A percentile compares a stretch with the other conserved stretches of the same genome.
Conservation (phyloP, 345 rosid genomes). For the Arabidopsis thaliana region DNA sequence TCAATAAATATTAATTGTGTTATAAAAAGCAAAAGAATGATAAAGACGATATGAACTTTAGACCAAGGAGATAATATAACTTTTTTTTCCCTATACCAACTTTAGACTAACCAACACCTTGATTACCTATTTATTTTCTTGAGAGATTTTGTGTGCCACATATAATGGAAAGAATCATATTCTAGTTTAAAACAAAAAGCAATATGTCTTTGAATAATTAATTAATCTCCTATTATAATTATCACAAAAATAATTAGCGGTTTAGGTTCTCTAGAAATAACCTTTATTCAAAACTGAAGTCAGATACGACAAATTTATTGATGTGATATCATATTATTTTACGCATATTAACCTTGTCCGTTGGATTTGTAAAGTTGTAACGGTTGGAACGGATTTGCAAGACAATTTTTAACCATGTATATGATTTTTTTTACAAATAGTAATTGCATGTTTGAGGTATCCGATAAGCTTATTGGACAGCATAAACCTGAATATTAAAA, state of each 20-base stretch:
- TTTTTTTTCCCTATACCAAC: constrained; percentile 32
- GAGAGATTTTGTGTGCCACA: constrained; percentile 46
- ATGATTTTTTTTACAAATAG: no score
- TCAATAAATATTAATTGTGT: background rate
- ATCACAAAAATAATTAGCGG: constrained; percentile 35
- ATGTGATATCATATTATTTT: constrained; percentile 36
- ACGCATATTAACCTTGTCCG: constrained; percentile 33
- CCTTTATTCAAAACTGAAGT: constrained; percentile 33
- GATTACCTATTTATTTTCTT: constrained; percentile 14
- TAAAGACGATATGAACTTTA: constrained; percentile 35
- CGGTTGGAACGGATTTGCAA: background rate
- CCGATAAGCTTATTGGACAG: background rate
- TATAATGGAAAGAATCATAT: constrained; percentile 48
- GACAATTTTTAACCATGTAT: no score
- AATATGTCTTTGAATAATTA: constrained; percentile 36
- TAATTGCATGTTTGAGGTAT: background rate
- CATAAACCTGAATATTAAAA: background rate
- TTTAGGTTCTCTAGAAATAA: constrained; percentile 17
- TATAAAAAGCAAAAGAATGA: constrained; percentile 37
- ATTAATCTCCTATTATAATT: constrained; percentile 21
- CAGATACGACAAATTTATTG: constrained; percentile 43
- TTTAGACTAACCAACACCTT: constrained; percentile 43
- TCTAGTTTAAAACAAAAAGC: constrained; percentile 40
- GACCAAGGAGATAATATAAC: constrained; percentile 43
- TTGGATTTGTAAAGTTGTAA: background rate